Evolutionary conservation across 345 rosid species (phyloP).

Genomic region (Orychophragmus violaceus): DNA sequence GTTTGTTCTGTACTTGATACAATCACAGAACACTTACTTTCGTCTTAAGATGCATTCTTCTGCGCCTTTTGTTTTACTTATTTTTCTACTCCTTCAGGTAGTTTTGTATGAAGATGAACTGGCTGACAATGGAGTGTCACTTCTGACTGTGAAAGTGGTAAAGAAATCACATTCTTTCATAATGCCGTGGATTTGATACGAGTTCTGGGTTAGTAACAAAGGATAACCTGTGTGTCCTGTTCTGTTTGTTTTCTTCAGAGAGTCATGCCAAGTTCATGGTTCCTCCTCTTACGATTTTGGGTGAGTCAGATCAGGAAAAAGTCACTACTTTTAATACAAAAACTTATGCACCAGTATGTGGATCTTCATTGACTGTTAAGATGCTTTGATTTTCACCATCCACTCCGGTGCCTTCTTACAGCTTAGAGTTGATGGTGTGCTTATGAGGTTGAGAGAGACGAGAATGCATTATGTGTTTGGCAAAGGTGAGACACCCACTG

Average conservation of each 20-base stretch:
- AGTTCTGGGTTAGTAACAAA: background rate
- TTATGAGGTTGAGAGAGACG: conserved; percentile 94
- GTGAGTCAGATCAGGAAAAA: conserved; percentile 46
- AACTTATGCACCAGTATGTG: background rate
- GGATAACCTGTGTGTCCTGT: too few relatives aligned
- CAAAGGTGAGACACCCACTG: conserved; percentile 39
- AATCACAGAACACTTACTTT: background rate
- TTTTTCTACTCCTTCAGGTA: conserved; percentile 46
- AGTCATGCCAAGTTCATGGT: conserved; percentile 97
- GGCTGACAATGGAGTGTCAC: conserved; percentile 90
- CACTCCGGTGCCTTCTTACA: conserved; percentile 25
- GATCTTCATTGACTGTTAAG: conserved; percentile 1
- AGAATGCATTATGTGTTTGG: conserved; percentile 69
- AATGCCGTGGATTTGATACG: background rate
- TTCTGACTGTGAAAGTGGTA: conserved; percentile 95
- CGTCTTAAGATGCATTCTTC: too few relatives aligned
- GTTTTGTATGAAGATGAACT: conserved; percentile 95
- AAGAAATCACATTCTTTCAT: conserved; percentile 13
- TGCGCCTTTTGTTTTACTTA: background rate
- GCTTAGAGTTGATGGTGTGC: conserved; percentile 98
- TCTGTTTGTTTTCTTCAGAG: conserved; percentile 45
- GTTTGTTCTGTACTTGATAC: conserved; percentile 28
- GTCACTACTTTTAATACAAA: background rate
- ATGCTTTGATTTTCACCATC: background rate
- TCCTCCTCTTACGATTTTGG: conserved; percentile 94